Conservation (phyloP, 805 yeast genomes). For the Monosporozyma unispora region DNA sequence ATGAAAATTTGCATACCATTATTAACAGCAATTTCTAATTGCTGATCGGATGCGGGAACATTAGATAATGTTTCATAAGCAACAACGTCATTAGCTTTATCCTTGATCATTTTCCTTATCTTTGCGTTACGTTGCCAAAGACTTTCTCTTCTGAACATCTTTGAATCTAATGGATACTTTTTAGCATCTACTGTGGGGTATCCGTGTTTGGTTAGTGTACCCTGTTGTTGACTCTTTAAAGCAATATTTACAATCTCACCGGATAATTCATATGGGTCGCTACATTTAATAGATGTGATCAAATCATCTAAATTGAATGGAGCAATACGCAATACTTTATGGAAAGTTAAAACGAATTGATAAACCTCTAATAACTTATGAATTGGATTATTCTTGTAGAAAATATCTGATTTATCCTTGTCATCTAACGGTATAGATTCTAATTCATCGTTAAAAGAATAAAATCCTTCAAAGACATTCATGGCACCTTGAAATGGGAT, state of each 20-base stretch:
- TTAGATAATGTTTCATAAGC: conserved; percentile 10
- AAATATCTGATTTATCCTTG: not conserved
- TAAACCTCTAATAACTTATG: conserved; percentile 15
- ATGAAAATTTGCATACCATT: conserved; percentile 15
- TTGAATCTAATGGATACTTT: not conserved
- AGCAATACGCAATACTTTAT: conserved; percentile 11
- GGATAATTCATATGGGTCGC: conserved; percentile 15
- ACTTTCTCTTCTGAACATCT: not conserved
- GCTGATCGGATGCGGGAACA: conserved; percentile 11
- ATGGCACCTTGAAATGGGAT: conserved; percentile 18
- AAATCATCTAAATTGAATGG: conserved; percentile 20
- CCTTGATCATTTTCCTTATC: conserved; percentile 9
- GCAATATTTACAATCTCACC: conserved; percentile 16
- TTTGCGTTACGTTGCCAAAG: conserved; percentile 9
- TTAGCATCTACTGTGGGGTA: not conserved
- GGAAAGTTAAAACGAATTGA: conserved; percentile 19
- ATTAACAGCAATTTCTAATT: conserved; percentile 10
- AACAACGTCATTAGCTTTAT: conserved; percentile 6
- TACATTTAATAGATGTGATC: conserved; percentile 19
- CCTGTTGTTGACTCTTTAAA: not conserved
- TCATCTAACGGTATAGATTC: conserved; percentile 11
- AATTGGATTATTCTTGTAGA: conserved; percentile 7
- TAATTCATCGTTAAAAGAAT: conserved; percentile 9
- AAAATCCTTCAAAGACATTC: conserved; percentile 8
- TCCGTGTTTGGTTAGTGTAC: not conserved